Evolutionary conservation across 768 basidiomycete species (phyloP).

Genomic region (Cystoderma amianthinum): DNA sequence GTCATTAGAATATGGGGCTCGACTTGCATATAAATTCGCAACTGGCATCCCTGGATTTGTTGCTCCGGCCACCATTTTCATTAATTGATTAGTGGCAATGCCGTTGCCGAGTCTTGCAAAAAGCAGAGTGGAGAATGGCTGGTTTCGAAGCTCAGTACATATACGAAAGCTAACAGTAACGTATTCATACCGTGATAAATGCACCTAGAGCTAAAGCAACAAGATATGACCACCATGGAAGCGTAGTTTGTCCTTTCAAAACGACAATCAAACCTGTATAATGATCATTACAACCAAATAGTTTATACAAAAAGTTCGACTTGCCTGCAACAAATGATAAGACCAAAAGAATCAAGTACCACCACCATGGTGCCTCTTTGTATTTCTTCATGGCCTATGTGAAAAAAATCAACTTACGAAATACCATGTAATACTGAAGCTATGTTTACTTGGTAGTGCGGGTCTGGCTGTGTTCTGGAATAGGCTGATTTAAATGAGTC

Average conservation of each 20-base stretch:
- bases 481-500: conserved; percentile 44
- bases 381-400: conserved; percentile 49
- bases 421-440: neutral
- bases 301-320: conserved; percentile 1
- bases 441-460: conserved; percentile 40
- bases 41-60: conserved; percentile 58
- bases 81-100: conserved; percentile 51
- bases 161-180: too few species aligned
- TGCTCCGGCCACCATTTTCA: conserved; percentile 60
- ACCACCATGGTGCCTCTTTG: conserved; percentile 54
- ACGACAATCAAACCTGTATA: conserved; percentile 45
- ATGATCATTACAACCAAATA: neutral
- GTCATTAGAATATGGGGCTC: neutral
- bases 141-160: neutral
- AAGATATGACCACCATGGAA: conserved; percentile 62
- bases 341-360: conserved; percentile 43
- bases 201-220: conserved; percentile 45
- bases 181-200: conserved; percentile 30
- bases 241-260: conserved; percentile 49
- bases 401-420: too few species aligned
- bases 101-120: conserved; percentile 57
- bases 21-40: conserved; percentile 58
- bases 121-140: conserved; percentile 52
- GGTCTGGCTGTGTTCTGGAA: conserved; percentile 41
- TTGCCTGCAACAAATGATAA: conserved; percentile 51